Evolutionary conservation across 75 land plant genomes (phyloP).

Genomic region (Selaginella tamariscina): DNA sequence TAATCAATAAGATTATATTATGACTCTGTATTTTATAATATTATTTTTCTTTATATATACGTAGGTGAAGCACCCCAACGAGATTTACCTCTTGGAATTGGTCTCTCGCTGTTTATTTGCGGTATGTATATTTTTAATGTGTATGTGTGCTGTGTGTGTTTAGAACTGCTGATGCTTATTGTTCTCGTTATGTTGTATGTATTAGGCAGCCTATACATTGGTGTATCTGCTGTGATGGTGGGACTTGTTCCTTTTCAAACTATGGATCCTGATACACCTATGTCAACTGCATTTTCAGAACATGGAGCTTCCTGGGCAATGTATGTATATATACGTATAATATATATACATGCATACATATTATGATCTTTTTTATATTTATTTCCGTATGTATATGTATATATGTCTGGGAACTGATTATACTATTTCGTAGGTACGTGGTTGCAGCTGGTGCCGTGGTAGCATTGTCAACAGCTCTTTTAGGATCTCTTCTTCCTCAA

Average conservation of each 20-base stretch:
- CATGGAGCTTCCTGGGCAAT: constrained; percentile 92
- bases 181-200: too few species aligned
- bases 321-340: constrained; percentile 31
- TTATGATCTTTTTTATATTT: not conserved
- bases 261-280: constrained; percentile 95
- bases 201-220: constrained; percentile 78
- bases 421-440: constrained; percentile 38
- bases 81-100: constrained; percentile 91
- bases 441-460: constrained; percentile 80
- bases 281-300: constrained; percentile 74
- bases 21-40: constrained; percentile 13
- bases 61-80: constrained; percentile 94
- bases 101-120: constrained; percentile 53
- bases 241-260: constrained; percentile 76
- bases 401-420: not conserved
- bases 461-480: constrained; percentile 82
- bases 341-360: not conserved
- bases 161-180: too few species aligned
- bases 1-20: not conserved
- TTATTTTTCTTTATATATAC: not conserved
- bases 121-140: too few species aligned
- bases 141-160: too few species aligned
- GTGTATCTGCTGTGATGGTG: constrained; percentile 82
- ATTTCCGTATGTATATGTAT: not conserved
- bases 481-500: constrained; percentile 98